Conservation (phyloP, 169 alveolate genomes). For the Miamiensis avidus region DNA sequence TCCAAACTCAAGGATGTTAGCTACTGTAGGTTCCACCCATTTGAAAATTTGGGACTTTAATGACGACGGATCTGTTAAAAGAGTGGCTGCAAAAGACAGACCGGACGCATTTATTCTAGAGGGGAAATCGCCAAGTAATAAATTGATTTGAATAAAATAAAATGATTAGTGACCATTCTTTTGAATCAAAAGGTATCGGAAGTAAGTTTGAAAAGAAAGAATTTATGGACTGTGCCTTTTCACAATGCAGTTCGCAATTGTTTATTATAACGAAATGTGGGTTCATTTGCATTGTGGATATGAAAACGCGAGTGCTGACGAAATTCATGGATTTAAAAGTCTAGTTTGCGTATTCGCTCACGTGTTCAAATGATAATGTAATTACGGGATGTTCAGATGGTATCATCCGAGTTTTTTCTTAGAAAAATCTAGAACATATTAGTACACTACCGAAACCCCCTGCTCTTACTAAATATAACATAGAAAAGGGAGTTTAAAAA, state of each 20-base stretch:
- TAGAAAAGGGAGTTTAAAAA: slow-evolving; percentile 43
- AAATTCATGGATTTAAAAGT: slow-evolving; percentile 83
- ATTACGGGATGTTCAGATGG: slow-evolving; percentile 85
- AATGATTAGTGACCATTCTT: no score
- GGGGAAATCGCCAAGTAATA: slow-evolving; percentile 59
- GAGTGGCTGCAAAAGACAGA: slow-evolving; percentile 31
- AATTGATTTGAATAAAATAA: slow-evolving; percentile 46
- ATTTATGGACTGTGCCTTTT: slow-evolving; percentile 11
- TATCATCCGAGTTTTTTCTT: slow-evolving; percentile 64
- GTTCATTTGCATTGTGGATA: slow-evolving; percentile 64
- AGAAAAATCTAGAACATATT: slow-evolving; percentile 66
- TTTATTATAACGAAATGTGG: slow-evolving; percentile 73
- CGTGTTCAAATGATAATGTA: slow-evolving; percentile 49
- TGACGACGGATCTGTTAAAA: slow-evolving; percentile 47
- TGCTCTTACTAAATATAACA: slow-evolving; percentile 71
- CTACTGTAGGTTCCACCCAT: slow-evolving; percentile 75
- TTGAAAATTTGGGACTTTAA: slow-evolving; percentile 71
- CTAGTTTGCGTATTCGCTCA: slow-evolving; percentile 52
- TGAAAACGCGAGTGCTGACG: slow-evolving; percentile 53
- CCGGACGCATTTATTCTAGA: slow-evolving; percentile 56
- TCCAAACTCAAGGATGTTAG: slow-evolving; percentile 68
- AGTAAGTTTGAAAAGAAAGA: slow-evolving; percentile 1
- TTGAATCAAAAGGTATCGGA: neutral
- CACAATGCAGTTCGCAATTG: slow-evolving; percentile 20
- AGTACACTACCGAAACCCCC: slow-evolving; percentile 81